A percentile compares a stretch with the other conserved stretches of the same genome.
phyloP scores from a whole-genome alignment of 345 rosid genomes.

The Hibiscus mutabilis region DNA sequence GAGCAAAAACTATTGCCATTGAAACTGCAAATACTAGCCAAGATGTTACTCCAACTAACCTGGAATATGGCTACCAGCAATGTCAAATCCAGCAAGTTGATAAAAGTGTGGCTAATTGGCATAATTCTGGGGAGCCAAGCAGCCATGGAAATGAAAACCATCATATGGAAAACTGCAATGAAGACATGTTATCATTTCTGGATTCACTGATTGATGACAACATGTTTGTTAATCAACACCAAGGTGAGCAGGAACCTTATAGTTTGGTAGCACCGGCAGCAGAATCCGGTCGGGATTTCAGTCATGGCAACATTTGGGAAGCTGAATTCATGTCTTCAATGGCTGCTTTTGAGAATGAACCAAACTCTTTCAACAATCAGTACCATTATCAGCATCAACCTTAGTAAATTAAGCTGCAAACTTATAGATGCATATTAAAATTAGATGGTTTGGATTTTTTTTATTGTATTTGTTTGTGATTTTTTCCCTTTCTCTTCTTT shows the following conservation, averaged over 20 bases:
- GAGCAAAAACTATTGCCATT: conserved; percentile 1
- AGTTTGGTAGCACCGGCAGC: neutral
- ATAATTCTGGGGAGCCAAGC: conserved; percentile 8
- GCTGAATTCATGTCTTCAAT: conserved; percentile 15
- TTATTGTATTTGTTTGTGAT: neutral
- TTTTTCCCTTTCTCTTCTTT: neutral
- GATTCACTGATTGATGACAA: conserved; percentile 56
- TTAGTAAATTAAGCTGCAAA: too few relatives aligned
- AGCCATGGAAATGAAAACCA: conserved; percentile 14
- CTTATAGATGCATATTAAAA: too few relatives aligned
- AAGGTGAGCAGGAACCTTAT: conserved; percentile 11
- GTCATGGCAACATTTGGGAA: conserved; percentile 15
- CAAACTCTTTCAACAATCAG: conserved; percentile 4
- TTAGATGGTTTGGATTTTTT: too few relatives aligned
- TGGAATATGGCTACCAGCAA: conserved; percentile 8
- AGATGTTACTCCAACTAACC: neutral
- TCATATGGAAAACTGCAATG: conserved; percentile 28
- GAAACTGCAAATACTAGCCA: neutral
- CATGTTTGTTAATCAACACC: conserved; percentile 23
- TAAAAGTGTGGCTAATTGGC: neutral
- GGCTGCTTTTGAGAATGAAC: conserved; percentile 15
- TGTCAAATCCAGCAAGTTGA: too few relatives aligned
- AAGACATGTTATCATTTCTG: conserved; percentile 61
- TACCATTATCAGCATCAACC: neutral
- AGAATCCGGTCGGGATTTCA: neutral